These are phyloP conservation scores for Bipolaris gigantea DNA, from an alignment of 2,329 filamentous ascomycete genomes.

Conservation along the genomic window DNA sequence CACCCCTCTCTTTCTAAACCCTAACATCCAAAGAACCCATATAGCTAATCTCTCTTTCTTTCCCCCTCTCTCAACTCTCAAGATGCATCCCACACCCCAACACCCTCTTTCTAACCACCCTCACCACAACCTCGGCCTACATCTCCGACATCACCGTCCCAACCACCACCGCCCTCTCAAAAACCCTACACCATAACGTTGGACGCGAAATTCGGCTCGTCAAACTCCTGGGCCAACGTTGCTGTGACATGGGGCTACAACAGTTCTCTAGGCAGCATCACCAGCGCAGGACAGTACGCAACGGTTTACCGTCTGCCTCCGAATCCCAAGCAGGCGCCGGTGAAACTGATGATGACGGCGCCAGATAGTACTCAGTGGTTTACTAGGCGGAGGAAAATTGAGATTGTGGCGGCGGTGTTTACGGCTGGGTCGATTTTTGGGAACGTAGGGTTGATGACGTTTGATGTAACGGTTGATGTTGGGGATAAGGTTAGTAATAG, in stretches of 20 bases:
- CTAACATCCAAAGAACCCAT: too few relatives aligned
- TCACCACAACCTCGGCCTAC: slow-evolving; percentile 40
- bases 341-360: too few relatives aligned
- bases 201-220: slow-evolving; percentile 29
- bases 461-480: slow-evolving; percentile 26
- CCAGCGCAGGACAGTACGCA: slow-evolving; percentile 34
- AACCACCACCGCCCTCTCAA: slow-evolving; percentile 46
- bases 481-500: slow-evolving; percentile 20
- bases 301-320: slow-evolving; percentile 24
- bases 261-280: slow-evolving; percentile 22
- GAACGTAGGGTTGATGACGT: slow-evolving; percentile 13
- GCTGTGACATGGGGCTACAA: slow-evolving; percentile 50
- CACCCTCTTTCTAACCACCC: slow-evolving; percentile 13
- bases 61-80: not conserved
- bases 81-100: slow-evolving; percentile 26
- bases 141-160: slow-evolving; percentile 52
- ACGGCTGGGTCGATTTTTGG: slow-evolving; percentile 20
- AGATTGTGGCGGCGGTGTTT: slow-evolving; percentile 20
- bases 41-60: too few relatives aligned
- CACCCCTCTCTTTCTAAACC: too few relatives aligned
- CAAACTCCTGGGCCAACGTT: slow-evolving; percentile 37
- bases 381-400: too few relatives aligned
- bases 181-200: slow-evolving; percentile 46
- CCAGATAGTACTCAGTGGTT: too few relatives aligned
- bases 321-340: too few relatives aligned